phyloP scores from a whole-genome alignment of 441 rosid genomes.

The Adansonia madagascariensis region DNA sequence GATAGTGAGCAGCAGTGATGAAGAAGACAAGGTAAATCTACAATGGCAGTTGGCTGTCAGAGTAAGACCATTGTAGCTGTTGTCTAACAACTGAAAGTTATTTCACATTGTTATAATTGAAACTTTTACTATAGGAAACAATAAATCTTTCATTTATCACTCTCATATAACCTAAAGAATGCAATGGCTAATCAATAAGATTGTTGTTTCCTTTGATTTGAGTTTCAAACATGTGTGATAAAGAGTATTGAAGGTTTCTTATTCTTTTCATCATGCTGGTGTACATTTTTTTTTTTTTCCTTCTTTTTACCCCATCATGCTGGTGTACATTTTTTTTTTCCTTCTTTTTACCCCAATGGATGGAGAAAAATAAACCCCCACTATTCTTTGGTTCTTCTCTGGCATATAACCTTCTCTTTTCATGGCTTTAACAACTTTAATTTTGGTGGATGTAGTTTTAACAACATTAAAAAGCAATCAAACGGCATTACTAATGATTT shows the following conservation, averaged over 20 bases:
- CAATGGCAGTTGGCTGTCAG: background rate
- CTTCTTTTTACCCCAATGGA: background rate
- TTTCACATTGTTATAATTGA: slow-evolving; percentile 4
- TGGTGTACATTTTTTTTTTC: too few species aligned
- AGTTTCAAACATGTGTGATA: background rate
- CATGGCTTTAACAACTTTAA: background rate
- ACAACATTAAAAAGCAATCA: background rate
- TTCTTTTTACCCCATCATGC: background rate
- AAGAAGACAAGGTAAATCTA: slow-evolving; percentile 65
- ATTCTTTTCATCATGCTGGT: background rate
- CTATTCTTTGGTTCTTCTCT: background rate
- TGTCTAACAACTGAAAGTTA: background rate
- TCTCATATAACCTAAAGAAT: background rate
- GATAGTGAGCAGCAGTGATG: slow-evolving; percentile 71
- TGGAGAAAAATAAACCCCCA: background rate
- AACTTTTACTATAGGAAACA: background rate
- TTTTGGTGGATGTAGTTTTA: slow-evolving; percentile 6
- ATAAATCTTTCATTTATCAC: background rate
- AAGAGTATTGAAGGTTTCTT: background rate
- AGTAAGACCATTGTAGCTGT: slow-evolving; percentile 8
- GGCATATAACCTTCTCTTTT: background rate
- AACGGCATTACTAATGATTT: slow-evolving; percentile 22
- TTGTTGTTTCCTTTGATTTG: background rate
- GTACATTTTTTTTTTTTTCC: background rate
- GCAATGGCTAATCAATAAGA: slow-evolving; percentile 6